Percentiles rank a stretch among this genome's conserved stretches.
phyloP scores from a whole-genome alignment of 441 rosid species.

The Oxalis stricta region DNA sequence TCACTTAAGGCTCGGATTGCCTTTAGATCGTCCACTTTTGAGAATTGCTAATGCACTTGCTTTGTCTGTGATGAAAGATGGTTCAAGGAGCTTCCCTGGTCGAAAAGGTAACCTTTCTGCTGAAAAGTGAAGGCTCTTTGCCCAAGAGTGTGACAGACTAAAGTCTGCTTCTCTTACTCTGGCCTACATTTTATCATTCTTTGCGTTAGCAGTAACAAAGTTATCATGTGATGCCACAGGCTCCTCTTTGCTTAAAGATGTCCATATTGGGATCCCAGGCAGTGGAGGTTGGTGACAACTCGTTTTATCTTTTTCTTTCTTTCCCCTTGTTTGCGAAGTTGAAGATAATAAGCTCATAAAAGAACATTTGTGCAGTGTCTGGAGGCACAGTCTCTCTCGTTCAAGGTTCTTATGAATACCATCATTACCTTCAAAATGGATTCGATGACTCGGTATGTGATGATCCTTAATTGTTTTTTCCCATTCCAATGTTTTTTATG shows the following conservation, averaged over 20 bases:
- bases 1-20: constrained; percentile 69
- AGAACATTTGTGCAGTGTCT: constrained; percentile 32
- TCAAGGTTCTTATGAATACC: constrained; percentile 84
- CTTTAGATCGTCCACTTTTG: constrained; percentile 75
- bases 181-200: constrained; percentile 1
- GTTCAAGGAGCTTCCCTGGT: constrained; percentile 20
- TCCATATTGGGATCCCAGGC: constrained; percentile 66
- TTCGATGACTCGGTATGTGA: constrained; percentile 82
- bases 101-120: constrained; percentile 34
- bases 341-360: constrained; percentile 2
- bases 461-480: no score
- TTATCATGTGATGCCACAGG: constrained; percentile 28
- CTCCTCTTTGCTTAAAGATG: constrained; percentile 57
- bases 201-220: constrained; percentile 5
- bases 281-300: constrained; percentile 61
- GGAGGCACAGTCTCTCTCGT: constrained; percentile 58
- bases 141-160: not conserved
- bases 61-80: constrained; percentile 28
- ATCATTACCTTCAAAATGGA: constrained; percentile 90
- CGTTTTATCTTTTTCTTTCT: constrained; percentile 1
- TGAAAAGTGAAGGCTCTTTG: not conserved
- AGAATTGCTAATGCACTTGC: constrained; percentile 69
- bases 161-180: not conserved
- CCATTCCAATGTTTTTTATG: no score
- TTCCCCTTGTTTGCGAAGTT: constrained; percentile 5